phyloP scores from a whole-genome alignment of 2,329 filamentous ascomycete genomes.

The Purpureocillium takamizusanense region DNA sequence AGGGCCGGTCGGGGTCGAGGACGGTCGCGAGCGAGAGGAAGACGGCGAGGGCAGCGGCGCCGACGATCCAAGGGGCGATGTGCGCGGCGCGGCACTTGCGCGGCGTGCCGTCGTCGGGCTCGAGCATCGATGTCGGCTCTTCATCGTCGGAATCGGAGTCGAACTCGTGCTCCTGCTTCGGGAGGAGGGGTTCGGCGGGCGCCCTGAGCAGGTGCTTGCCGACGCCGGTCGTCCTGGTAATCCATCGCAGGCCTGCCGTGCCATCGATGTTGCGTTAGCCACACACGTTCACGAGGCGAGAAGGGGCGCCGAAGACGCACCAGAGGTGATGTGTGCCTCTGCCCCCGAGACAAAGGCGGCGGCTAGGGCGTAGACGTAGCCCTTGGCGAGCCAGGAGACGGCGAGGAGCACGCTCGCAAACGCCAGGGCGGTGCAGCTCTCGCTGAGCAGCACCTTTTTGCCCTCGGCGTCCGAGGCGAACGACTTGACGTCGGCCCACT shows the following conservation, averaged over 20 bases:
- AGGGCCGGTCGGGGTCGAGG: conserved; percentile 19
- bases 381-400: conserved; percentile 13
- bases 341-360: conserved; percentile 12
- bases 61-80: conserved; percentile 8
- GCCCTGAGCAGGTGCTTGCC: too few relatives aligned
- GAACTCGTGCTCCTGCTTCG: too few relatives aligned
- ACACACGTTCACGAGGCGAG: background rate
- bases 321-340: conserved; percentile 11
- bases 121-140: too few relatives aligned
- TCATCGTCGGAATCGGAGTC: too few relatives aligned
- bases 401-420: conserved; percentile 13
- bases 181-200: too few relatives aligned
- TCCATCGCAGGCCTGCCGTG: too few relatives aligned
- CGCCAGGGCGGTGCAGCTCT: conserved; percentile 15
- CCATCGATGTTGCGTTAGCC: too few relatives aligned
- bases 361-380: conserved; percentile 13
- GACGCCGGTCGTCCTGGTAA: too few relatives aligned
- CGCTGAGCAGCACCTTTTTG: conserved; percentile 20
- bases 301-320: conserved; percentile 9
- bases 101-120: too few relatives aligned
- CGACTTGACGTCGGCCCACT: conserved; percentile 20
- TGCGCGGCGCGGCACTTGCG: conserved; percentile 6
- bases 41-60: conserved; percentile 8
- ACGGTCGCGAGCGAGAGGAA: conserved; percentile 13
- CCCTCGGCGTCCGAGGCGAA: conserved; percentile 20